Percentiles rank a stretch among this genome's conserved stretches.
These are phyloP conservation scores for Dendrobium nobile DNA, from an alignment of 106 monocot genomes.

Conservation along the genomic window DNA sequence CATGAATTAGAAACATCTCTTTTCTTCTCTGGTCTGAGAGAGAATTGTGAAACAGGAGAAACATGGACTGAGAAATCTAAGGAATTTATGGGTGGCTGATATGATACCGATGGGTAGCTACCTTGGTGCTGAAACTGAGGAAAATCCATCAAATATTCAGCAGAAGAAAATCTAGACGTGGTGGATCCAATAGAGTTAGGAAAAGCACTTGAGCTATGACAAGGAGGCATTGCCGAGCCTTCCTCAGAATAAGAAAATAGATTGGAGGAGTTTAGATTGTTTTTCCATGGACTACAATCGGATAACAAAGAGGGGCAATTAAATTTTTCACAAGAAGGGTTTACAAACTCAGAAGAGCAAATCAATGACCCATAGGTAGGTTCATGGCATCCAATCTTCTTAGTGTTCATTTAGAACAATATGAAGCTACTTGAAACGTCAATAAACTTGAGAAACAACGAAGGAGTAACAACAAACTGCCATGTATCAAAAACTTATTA, in stretches of 20 bases:
- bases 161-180: constrained; percentile 28
- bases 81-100: constrained; percentile 3
- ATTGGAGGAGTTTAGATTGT: not conserved
- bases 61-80: too few relatives aligned
- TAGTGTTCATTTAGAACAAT: constrained; percentile 8
- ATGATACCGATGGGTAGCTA: not conserved
- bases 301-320: constrained; percentile 1
- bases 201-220: not conserved
- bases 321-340: not conserved
- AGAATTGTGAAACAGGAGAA: not conserved
- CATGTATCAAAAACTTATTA: not conserved
- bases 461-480: too few relatives aligned
- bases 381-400: constrained; percentile 2
- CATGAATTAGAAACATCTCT: constrained; percentile 6
- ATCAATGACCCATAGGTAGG: not conserved
- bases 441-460: not conserved
- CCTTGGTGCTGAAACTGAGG: constrained; percentile 27
- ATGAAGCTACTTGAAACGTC: not conserved
- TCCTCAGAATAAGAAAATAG: not conserved
- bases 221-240: not conserved
- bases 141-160: constrained; percentile 32
- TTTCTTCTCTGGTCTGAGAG: not conserved
- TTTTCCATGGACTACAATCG: not conserved
- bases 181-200: constrained; percentile 25
- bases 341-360: not conserved